phyloP scores from a whole-genome alignment of 2,329 filamentous ascomycete species.

The Apiospora marii region DNA sequence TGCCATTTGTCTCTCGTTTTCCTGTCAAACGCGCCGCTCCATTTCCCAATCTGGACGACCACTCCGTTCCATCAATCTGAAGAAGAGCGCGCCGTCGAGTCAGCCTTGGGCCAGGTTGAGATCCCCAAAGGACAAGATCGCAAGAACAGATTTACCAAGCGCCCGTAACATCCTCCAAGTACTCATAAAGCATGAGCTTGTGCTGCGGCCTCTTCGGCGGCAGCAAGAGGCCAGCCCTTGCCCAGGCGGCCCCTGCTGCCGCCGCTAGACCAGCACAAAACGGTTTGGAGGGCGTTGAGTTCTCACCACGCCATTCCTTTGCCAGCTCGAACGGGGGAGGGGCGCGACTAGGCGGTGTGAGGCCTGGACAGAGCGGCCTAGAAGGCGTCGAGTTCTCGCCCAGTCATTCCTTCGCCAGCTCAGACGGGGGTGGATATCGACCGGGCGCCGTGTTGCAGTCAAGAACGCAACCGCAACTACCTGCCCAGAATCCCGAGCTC shows the following conservation, averaged over 20 bases:
- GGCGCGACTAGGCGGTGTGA: not conserved
- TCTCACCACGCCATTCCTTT: slow-evolving; percentile 34
- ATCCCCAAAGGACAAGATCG: too few species aligned
- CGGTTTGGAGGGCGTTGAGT: slow-evolving; percentile 34
- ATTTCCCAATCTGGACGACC: not conserved
- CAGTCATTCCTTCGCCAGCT: slow-evolving; percentile 34
- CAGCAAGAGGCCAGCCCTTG: not conserved
- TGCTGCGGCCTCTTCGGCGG: slow-evolving; percentile 26
- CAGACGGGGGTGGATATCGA: not conserved
- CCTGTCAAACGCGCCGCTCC: not conserved
- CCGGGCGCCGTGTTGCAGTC: not conserved
- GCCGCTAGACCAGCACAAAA: not conserved
- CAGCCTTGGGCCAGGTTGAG: too few species aligned
- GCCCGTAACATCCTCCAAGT: not conserved
- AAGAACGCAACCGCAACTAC: slow-evolving; percentile 5
- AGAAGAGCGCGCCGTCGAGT: too few species aligned
- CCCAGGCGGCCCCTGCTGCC: not conserved
- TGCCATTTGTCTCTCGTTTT: not conserved
- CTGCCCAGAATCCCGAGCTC: slow-evolving; percentile 32
- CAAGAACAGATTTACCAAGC: not conserved
- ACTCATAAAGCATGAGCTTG: slow-evolving; percentile 21
- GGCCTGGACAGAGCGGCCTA: slow-evolving; percentile 22
- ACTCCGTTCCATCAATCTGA: not conserved
- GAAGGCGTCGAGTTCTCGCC: slow-evolving; percentile 36
- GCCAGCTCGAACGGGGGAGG: slow-evolving; percentile 29